Base-by-base conservation (phyloP, 352 stramenopile species). In the Phytophthora tubulina region DNA sequence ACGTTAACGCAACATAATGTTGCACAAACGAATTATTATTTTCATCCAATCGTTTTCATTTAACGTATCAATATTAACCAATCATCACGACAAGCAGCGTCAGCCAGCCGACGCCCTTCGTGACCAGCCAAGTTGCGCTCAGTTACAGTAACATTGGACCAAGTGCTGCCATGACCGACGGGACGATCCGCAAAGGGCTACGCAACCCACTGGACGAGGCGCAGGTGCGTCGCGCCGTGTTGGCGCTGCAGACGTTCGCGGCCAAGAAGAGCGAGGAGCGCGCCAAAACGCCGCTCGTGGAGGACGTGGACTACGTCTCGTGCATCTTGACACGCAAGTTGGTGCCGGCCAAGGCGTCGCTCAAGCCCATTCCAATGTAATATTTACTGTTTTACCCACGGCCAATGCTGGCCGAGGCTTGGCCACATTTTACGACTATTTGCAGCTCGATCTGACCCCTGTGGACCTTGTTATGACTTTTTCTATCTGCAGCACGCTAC, bases 351-450 rank as follows among this genome's bases (percentile, higher is more conserved):
- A 93, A 95, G 75, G 61, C 75, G 30, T 86, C 82, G 36, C 69
- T 91, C 70, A 95, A 95, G 69, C 81, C 87, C 35, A 86, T 95
- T 46, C 74, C 76, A 51, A 91, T 95, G 85, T 93, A 78, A 69
- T 66, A 63, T 21, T 39, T 8, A 6, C 27, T 56, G 4, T 2
- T 52, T 4, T 53, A 21, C 39, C 2, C 5, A 11, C 49, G 32
- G 32, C 3, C 27, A 36, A 36, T 11, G 14, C 5, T 60, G 15
- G 13, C 6, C n/a, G 17, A 33, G 5, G 38, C 2, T 36, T 21
- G 56, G 44, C 42, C 56, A 36, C 39, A 21, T 10, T 31, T 58
- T 36, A 50, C 38, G 33, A 52, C 59, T 27, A 45, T 50, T 68
- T 61, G 31, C 44, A 58, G 36, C 11, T 50, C 21, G 13, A 58